Percentiles rank a stretch among this genome's conserved stretches.
phyloP scores from a whole-genome alignment of 116 monocot genomes.

The Iris pallida region DNA sequence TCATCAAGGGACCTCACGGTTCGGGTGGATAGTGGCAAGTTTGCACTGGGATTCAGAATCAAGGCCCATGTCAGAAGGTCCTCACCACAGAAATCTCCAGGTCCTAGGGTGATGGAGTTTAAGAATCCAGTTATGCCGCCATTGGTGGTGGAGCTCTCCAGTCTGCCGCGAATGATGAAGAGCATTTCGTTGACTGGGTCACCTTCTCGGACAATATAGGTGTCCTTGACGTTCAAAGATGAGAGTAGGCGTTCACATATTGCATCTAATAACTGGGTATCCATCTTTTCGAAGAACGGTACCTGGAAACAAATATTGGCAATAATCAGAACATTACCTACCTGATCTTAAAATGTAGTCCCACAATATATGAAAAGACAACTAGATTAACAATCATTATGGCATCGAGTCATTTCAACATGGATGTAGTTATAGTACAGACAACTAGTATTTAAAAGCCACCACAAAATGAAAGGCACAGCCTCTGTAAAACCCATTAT shows the following conservation, averaged over 20 bases:
- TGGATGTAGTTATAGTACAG: no score
- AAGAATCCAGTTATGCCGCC: slow-evolving; percentile 23
- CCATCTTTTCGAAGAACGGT: slow-evolving; percentile 20
- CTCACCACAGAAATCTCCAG: slow-evolving; percentile 25
- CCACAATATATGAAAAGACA: no score
- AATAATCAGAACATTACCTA: no score
- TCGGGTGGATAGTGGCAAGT: slow-evolving; percentile 16
- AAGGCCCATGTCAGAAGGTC: slow-evolving; percentile 23
- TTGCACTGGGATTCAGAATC: slow-evolving; percentile 7
- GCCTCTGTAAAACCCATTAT: no score
- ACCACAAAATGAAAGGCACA: no score
- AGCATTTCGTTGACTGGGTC: slow-evolving; percentile 26
- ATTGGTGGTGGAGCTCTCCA: slow-evolving; percentile 22
- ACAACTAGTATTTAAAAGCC: no score
- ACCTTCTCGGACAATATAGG: slow-evolving; percentile 23
- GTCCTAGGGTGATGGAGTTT: slow-evolving; percentile 12
- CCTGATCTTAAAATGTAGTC: no score
- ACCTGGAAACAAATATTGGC: slow-evolving; percentile 4
- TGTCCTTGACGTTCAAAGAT: slow-evolving; percentile 12
- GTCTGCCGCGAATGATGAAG: slow-evolving; percentile 18
- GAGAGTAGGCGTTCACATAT: slow-evolving; percentile 20
- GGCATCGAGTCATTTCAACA: no score
- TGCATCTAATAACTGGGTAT: slow-evolving; percentile 16
- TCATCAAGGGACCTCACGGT: slow-evolving; percentile 15
- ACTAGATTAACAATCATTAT: no score